Evolutionary conservation across 306 rosid species (phyloP), one percentile per base, ranked within the genome.

Genomic region (Astragalus glycyphyllos): DNA sequence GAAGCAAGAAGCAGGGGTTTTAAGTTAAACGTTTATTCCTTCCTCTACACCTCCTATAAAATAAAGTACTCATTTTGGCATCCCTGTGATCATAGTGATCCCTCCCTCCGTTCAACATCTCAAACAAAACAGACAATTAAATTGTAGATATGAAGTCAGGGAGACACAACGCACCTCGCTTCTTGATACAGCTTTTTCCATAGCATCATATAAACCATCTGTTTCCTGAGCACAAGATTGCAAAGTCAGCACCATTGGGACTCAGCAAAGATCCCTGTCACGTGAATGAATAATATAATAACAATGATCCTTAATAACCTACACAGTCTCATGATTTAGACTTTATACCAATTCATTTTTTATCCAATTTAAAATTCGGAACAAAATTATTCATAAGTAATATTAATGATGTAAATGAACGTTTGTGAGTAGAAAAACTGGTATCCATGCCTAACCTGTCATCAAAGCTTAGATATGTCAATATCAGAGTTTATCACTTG

Each of bases 141-240:
- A 23, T 34, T 49, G 56, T 29, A 59, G 48, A 69, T 60, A 59
- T 65, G 51, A 69, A 60, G 58, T 71, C 72, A 72, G 76, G 58
- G 73, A 65, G 59, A 68, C 48, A 48, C 32, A 58, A 57, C 51
- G 85, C 84, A 95, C 99, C 99, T 95, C 99, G 82, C 89, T 87
- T 89, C 90, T 86, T 9, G 91, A 84, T 60, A 95, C 72, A 48
- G 97, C 97, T 54, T 79, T 85, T 76, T 89, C 90, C 97, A 95
- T 89, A 62, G 97, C 97, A 60, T 88, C 88, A 76, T 77, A 82
- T 80, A 95, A 82, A 71, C 83, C 97, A 85, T 81, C 90, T 63
- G 96, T 85, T 84, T 95, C 99, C 99, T 95, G 97, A 84, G 84
- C 89, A 91, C 90, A 86, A 87, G 85, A 95, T 83, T 86, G 96